Conservation (phyloP, 228 moss, liverwort and hornwort species). For the Sphagnum magellanicum region DNA sequence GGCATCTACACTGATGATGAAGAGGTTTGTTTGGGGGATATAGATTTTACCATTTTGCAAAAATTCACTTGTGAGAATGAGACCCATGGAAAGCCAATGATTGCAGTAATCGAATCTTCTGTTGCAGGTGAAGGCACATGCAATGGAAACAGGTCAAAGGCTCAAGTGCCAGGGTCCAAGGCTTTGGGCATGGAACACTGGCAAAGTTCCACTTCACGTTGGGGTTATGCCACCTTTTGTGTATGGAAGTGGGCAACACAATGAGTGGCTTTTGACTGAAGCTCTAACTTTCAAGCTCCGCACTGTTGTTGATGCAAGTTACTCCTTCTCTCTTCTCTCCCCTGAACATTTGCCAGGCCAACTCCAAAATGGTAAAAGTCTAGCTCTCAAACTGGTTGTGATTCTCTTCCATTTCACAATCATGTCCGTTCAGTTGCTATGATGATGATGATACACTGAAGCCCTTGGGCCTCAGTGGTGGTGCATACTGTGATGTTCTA, state of each 20-base stretch:
- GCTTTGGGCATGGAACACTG: conserved; percentile 93
- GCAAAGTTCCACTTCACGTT: conserved; percentile 63
- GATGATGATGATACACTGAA: too few species aligned
- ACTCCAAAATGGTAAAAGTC: conserved; percentile 26
- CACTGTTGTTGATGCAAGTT: conserved; percentile 71
- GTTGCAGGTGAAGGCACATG: conserved; percentile 53
- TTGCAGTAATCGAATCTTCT: not conserved
- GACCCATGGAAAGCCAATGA: not conserved
- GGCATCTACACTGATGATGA: conserved; percentile 45
- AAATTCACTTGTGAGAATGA: not conserved
- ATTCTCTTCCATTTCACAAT: too few species aligned
- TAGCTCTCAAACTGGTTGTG: too few species aligned
- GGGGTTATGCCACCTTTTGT: conserved; percentile 90
- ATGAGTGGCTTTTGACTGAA: conserved; percentile 87
- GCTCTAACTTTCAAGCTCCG: conserved; percentile 74
- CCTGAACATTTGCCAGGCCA: conserved; percentile 36
- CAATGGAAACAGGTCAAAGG: conserved; percentile 36
- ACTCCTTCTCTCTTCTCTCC: conserved; percentile 52
- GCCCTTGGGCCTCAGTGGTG: too few species aligned
- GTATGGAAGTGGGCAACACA: conserved; percentile 82
- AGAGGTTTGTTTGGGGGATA: conserved; percentile 36
- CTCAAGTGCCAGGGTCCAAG: conserved; percentile 64
- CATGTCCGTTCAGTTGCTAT: too few species aligned
- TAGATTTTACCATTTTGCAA: not conserved
- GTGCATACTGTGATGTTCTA: too few species aligned